Evolutionary conservation across 306 rosid genomes (phyloP).

Genomic region (Ceratonia siliqua): DNA sequence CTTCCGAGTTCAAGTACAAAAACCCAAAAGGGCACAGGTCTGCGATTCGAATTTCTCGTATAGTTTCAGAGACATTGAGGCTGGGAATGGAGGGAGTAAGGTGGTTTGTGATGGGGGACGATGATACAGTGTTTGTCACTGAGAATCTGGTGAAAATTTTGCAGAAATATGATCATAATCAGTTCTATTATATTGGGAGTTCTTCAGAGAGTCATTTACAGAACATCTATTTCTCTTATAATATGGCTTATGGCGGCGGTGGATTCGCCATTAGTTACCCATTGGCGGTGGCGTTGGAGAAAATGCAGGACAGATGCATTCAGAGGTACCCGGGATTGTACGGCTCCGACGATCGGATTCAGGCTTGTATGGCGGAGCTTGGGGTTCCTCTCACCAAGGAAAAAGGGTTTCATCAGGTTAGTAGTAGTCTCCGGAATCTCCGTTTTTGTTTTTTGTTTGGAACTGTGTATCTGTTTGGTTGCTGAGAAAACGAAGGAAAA

Average conservation of each 20-base stretch:
- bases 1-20: slow-evolving; percentile 54
- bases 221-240: slow-evolving; percentile 62
- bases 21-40: slow-evolving; percentile 55
- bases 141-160: slow-evolving; percentile 64
- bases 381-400: slow-evolving; percentile 81
- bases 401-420: slow-evolving; percentile 79
- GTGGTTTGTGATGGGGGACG: slow-evolving; percentile 88
- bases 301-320: slow-evolving; percentile 70
- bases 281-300: slow-evolving; percentile 58
- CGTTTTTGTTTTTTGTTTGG: not conserved
- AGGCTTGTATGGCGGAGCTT: slow-evolving; percentile 82
- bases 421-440: not conserved
- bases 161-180: slow-evolving; percentile 62
- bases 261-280: slow-evolving; percentile 75
- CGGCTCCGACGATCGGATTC: slow-evolving; percentile 78
- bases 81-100: slow-evolving; percentile 53
- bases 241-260: slow-evolving; percentile 81
- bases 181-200: slow-evolving; percentile 70
- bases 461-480: not conserved
- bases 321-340: slow-evolving; percentile 60
- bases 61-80: slow-evolving; percentile 62
- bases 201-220: slow-evolving; percentile 75
- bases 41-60: slow-evolving; percentile 67
- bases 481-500: not conserved
- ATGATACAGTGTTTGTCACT: slow-evolving; percentile 62